Evolutionary conservation across 441 rosid genomes (phyloP).

Genomic region (Adansonia madagascariensis): DNA sequence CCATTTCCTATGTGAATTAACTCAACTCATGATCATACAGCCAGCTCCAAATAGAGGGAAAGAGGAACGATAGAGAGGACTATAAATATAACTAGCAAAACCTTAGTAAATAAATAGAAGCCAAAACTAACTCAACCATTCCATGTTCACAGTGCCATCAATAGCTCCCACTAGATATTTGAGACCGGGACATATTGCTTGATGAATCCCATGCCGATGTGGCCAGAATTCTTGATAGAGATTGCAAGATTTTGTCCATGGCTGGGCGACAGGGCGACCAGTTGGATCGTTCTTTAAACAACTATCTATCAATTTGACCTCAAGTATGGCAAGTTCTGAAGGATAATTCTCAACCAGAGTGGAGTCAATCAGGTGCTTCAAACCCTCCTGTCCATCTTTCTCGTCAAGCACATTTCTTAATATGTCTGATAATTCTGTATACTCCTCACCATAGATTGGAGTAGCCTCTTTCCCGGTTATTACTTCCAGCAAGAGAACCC

Average conservation of each 20-base stretch:
- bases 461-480: constrained; percentile 58
- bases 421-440: constrained; percentile 36
- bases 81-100: no score
- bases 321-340: constrained; percentile 37
- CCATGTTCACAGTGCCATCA: not conserved
- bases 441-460: constrained; percentile 41
- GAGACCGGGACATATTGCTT: not conserved
- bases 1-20: no score
- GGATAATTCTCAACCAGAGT: constrained; percentile 43
- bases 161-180: not conserved
- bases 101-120: no score
- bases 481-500: constrained; percentile 64
- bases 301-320: constrained; percentile 49
- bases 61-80: no score
- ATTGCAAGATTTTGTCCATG: constrained; percentile 59
- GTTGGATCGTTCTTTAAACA: constrained; percentile 55
- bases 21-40: no score
- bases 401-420: constrained; percentile 29
- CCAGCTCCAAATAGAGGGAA: no score
- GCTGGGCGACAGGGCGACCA: constrained; percentile 48
- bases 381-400: constrained; percentile 40
- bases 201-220: constrained; percentile 46
- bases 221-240: constrained; percentile 53
- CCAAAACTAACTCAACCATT: not conserved
- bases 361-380: constrained; percentile 44